Evolutionary conservation across 1,139 yeast species (phyloP), one percentile per base, ranked within the genome.

Genomic region (Saccharomyces uvarum): DNA sequence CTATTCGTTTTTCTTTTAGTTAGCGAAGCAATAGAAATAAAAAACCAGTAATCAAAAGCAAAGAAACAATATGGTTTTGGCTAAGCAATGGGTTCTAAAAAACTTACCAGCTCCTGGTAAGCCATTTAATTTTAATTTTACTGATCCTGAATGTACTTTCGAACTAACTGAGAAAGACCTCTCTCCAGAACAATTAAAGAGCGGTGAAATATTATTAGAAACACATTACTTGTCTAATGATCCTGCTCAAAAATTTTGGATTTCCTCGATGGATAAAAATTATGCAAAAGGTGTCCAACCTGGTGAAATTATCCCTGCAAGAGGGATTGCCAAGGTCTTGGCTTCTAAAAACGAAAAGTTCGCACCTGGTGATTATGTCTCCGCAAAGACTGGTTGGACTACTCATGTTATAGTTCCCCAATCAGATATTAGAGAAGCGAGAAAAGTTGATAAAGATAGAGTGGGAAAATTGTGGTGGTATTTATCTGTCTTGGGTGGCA

Each of bases 201-300:
- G 73, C 1, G 79, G 75, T 47, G 77, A 82, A 58, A 57, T 82
- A 6, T 70, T 81, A 38, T 72, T 82, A 28, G 77, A 80, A 66
- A 68, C 75, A 5, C 60, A 78, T 50, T 76, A 75, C 56, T 64
- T 83, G n/a, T 81, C 87, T 44, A 82, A 83, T 62, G 88, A 83
- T 64, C 88, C 88, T 14, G 80, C 85, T 9, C 87, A 82, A 65
- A 79, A 84, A 67, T 76, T 77, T 52, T 83, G 86, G 85, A 81
- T 83, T 54, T 67, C 74, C 14, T 68, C 76, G 16, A 71, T 73
- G 4, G 74, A 70, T 51, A 72, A 77, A 59, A 71, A 75, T 55
- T 83, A 83, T 63, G 70, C 74, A 8, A 73, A 75, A 3, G 81
- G 83, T 13, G 73, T 79, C 19, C 63, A 70, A 48, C 69, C 75